Evolutionary conservation across 148 eudicot species (phyloP).

Genomic region (Vaccinium vitisidaea): DNA sequence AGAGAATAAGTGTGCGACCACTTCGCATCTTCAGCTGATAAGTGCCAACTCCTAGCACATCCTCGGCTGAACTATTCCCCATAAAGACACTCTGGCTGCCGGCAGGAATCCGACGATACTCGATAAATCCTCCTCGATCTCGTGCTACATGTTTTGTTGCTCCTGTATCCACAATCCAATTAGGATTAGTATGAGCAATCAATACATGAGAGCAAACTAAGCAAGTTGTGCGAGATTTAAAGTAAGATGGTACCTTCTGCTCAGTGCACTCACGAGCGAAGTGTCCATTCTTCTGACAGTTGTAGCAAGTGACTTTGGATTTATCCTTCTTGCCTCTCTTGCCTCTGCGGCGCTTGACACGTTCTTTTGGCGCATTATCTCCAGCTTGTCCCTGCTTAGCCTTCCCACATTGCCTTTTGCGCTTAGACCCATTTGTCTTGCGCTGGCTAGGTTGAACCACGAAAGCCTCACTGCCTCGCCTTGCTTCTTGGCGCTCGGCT

Average conservation of each 20-base stretch:
- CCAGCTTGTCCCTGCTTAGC: no score
- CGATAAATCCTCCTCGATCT: not conserved
- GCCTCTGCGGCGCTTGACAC: no score
- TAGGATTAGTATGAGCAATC: not conserved
- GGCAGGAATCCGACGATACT: not conserved
- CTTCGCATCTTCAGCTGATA: no score
- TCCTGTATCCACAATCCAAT: no score
- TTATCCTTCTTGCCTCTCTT: no score
- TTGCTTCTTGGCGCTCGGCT: not conserved
- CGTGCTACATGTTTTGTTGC: not conserved
- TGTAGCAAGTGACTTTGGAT: not conserved
- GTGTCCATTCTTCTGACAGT: no score
- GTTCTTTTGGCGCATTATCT: no score
- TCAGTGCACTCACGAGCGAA: no score
- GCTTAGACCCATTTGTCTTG: not conserved
- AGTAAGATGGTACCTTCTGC: not conserved
- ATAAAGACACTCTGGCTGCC: not conserved
- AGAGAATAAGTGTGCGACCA: not conserved
- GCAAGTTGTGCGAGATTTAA: not conserved
- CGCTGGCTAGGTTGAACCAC: no score
- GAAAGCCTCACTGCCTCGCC: no score
- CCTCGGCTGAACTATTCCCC: not conserved
- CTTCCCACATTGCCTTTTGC: no score
- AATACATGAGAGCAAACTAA: not conserved
- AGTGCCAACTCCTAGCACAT: not conserved